Base-by-base conservation (phyloP, 441 rosid species). In the Adansonia rubrostipa region DNA sequence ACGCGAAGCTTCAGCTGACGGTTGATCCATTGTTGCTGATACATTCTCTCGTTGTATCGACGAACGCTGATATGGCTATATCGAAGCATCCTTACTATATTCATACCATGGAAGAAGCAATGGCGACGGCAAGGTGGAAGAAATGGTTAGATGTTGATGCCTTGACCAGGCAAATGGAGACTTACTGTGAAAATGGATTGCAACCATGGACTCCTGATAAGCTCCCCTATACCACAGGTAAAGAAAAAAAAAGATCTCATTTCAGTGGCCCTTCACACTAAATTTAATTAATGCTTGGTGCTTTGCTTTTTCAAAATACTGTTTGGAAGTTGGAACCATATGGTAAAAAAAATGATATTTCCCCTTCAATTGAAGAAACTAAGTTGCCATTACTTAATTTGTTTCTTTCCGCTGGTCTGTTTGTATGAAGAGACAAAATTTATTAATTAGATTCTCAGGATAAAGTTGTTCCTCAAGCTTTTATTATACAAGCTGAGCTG, bases 51-150 rank as follows among this genome's bases (percentile, higher is more conserved):
- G 79, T 96, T 8, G 85, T 92, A 50, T 51, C 85, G 11, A 80
- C 86, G 61, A 83, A 84, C 0, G 88, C 44, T n/a, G 97, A 96
- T 82, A 90, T 96, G 81, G 99, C 99, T 0, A 82, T 96, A 40
- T 89, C 99, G 0, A 91, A 80, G 63, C 99, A 96, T 74, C 99
- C 98, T 0, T 87, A 81, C 74, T 92, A 82, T 70, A 71, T 82
- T 22, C 86, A 93, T 78, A 89, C 98, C 0, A 88, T 96, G 95
- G 99, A 96, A 77, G 98, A 96, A 80, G 98, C 99, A 0, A 85
- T 96, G 89, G 99, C 98, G 15, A 96, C 98, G 0, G 95, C 97
- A 0, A 86, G 98, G 87, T 96, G 99, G 99, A 89, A 86, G 87
- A 96, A 96, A 78, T 96, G 97, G 99, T 69, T 82, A 58, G 94